Base-by-base conservation (phyloP, 176 grass and related monocot species). In the Saccharum spontaneum region DNA sequence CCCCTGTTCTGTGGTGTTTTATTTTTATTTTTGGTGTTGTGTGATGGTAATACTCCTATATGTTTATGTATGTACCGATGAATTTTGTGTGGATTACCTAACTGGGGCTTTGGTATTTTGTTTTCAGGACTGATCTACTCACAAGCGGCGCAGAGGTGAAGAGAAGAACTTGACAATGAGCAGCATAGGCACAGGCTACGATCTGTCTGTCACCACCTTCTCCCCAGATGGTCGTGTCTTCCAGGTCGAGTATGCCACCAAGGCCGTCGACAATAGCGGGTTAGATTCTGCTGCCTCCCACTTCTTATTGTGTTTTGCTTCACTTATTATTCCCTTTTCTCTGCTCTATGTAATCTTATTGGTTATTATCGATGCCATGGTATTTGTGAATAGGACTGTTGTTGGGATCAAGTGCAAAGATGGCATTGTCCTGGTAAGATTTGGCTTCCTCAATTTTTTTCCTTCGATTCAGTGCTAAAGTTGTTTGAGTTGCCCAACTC, bases 151-250 rank as follows among this genome's bases (percentile, higher is more conserved):
- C 79, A 67, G 34, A 73, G 4, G 77, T 64, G 59, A 30, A 20
- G 52, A 38, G 20, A 66, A 3, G 0, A 4, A 12, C 60, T 63
- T 65, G 34, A 79, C 73, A 40, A 90, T 95, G 93, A 92, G 83
- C 60, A 92, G 90, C 93, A 92, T 92, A 87, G 80, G 83, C 70
- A 92, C 88, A 24, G 93, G 90, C n/a, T 95, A 95, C 50, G 90
- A 95, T 89, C 59, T 95, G n/a, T 90, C 90, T 20, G 93, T 95
- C 72, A 95, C 93, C 57, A 92, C 93, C 67, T 90, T 92, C 88
- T 95, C 83, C 38, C 93, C 90, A 0, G 93, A 92, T 44, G 93
- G 90, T 4, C 77, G 85, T 15, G 88, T 92, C 74, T 95, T 95
- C 86, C 93, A 95, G 90, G 89, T 95, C 77, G 86, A 92, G 80